Base-by-base conservation (phyloP, 768 basidiomycete genomes). In the Macrolepiota fuliginosa region DNA sequence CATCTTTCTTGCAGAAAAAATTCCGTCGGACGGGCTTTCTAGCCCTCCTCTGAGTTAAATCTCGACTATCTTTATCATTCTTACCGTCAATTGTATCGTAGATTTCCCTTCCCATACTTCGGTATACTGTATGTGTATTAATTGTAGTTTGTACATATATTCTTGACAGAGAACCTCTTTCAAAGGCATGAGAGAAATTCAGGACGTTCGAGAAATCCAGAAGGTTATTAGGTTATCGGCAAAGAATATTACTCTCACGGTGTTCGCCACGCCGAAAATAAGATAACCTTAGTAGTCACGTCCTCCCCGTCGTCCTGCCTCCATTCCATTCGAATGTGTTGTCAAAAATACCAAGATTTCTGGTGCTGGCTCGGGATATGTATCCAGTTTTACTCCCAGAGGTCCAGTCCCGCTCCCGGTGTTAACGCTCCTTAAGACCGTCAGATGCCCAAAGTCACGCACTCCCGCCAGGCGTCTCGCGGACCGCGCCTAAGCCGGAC, bases 401-500 rank as follows among this genome's bases (percentile, higher is more conserved):
- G 29, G 12, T 12, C 47, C 47, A 49, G 10, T 24, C 25, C 24
- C 24, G 10, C 13, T 27, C 5, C 47, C 25, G 22, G 25, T 13
- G 12, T 49, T 27, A 27, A 24, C 36, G 19, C 12, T 19, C 22
- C 19, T 15, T 17, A 54, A 39, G 53, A 10, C 11, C 12, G 2
- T 25, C 35, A 54, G 17, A 5, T 3, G 9, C 22, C 19, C 37
- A 35, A 19, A 54, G n/a, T 54, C 29, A 39, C 42, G 45, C 47
- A n/a, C 42, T 24, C 25, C 36, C 40, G 11, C 19, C 37, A 25
- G 29, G 29, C 29, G 29, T 7, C 6, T 15, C 15, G 60, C 60
- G 60, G 60, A 55, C 60, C 60, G 60, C 9, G 35, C 53, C 4
- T n/a, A 45, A 55, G 46, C 60, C 60, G 60, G 54, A 61, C 54